Evolutionary conservation across 108 stramenopile genomes (phyloP).

Genomic region (Cyclotella distinguenda): DNA sequence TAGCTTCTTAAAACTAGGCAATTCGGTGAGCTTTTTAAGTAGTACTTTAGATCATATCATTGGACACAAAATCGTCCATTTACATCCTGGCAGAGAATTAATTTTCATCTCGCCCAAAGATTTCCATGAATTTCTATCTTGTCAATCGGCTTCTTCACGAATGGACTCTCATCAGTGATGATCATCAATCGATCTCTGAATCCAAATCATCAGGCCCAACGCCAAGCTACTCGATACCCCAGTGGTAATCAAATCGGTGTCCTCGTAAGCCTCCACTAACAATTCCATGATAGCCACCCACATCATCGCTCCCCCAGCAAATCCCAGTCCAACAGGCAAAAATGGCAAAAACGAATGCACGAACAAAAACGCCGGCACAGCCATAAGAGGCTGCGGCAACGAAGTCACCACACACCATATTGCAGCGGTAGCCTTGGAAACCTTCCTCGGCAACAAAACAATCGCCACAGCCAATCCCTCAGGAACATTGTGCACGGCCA

Average conservation of each 20-base stretch:
- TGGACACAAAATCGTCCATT: no score
- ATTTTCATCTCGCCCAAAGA: no score
- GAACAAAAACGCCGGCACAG: slow-evolving; percentile 96
- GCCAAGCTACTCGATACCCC: slow-evolving; percentile 63
- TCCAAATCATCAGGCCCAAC: slow-evolving; percentile 59
- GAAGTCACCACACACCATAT: slow-evolving; percentile 94
- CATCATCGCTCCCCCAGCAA: slow-evolving; percentile 98
- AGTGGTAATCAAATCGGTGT: slow-evolving; percentile 74
- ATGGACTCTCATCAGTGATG: slow-evolving; percentile 2
- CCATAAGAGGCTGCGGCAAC: slow-evolving; percentile 98
- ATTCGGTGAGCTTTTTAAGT: no score
- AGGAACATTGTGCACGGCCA: slow-evolving; percentile 98
- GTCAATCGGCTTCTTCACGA: no score
- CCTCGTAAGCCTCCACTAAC: slow-evolving; percentile 90
- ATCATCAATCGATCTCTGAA: slow-evolving; percentile 69
- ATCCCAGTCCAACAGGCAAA: slow-evolving; percentile 95
- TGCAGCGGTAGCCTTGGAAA: slow-evolving; percentile 82
- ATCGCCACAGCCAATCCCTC: slow-evolving; percentile 98
- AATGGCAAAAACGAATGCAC: slow-evolving; percentile 93
- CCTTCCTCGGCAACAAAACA: slow-evolving; percentile 87
- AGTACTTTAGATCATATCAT: no score
- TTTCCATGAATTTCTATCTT: no score
- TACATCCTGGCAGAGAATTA: no score
- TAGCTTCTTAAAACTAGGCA: no score
- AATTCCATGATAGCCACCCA: slow-evolving; percentile 97